Base-by-base conservation (phyloP, 2,329 filamentous ascomycete species). In the Calonectria pseudoturangicola region DNA sequence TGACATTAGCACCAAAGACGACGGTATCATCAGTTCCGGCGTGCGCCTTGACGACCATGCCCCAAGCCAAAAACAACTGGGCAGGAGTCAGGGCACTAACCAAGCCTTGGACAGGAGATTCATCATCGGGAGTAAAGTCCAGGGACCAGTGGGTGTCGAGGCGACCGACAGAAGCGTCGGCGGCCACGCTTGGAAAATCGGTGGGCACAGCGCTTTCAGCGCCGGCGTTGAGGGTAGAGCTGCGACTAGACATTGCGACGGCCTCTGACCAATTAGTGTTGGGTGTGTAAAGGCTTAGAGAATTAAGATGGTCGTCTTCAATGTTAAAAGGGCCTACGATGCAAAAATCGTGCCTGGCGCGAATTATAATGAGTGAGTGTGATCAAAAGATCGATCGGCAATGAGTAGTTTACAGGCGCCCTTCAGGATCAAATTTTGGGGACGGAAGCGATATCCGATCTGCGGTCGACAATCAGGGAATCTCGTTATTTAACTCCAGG, bases 61-160 rank as follows among this genome's bases (percentile, higher is more conserved):
- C 54, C 54, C 54, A 60, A 15, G 54, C 54, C 54, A 60, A 60
- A 36, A 60, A 60, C 36, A 60, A 36, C 33, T 60, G 54, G 54
- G 54, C 54, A 60, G 54, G 54, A 60, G 33, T 60, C 54, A 41
- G 13, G 27, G 54, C 54, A 25, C 54, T 60, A 41, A 39, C 54
- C n/a, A 60, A 15, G 54, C 54, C 54, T 36, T 60, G 54, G 36
- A 60, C 54, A 13, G 33, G 54, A 60, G 54, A 60, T 7, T 60
- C 54, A 41, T 60, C 54, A 41, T 60, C 54, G 33, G 54, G 25
- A 27, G 54, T 36, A 4, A 60, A 12, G 9, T 60, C 54, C n/a
- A 60, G 54, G 18, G 54, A 60, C 54, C 54, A 60, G 54, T 60
- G 54, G 54, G 54, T 60, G 54, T 60, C 54, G 36, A 60, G 33